Evolutionary conservation across 495 filamentous ascomycete species (phyloP), one percentile per base, ranked within the genome.

Genomic region (Neurospora africana): DNA sequence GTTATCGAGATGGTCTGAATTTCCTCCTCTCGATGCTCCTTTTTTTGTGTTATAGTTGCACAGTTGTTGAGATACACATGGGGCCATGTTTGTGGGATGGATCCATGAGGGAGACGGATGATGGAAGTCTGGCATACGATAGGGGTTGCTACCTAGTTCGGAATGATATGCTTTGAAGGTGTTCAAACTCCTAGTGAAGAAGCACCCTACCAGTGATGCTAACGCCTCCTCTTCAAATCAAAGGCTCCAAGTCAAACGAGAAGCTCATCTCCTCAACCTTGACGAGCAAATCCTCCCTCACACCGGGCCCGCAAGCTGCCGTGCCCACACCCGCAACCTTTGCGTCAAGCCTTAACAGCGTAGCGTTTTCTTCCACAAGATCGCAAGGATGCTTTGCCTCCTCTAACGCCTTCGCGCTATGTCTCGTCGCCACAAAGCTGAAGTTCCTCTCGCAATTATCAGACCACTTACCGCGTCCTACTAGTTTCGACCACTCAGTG

Each of bases 261-360:
- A 80, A 80, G 36, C 47, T 73, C 71, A 78, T 72, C 38, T 78
- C 75, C 72, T 76, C 75, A 23, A 79, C 77, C 21, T 71, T 72
- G 39, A 76, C 78, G 40, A 76, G 39, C 72, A 79, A 70, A 69
- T 88, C 80, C 23, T 89, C 84, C 77, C 85, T 78, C 1, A 86
- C 87, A 30, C 81, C 81, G 0, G 88, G 89, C n/a, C 88, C 88
- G 78, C 88, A 90, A 21, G 85, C 85, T 23, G 83, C 88, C n/a
- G 83, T 90, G 3, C 88, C 88, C 0, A 91, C 79, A 0, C 88
- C 88, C 70, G 84, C 83, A 70, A 86, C 84, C 39, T 77, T 81
- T 8, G 81, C 84, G 83, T 90, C 89, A 5, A 91, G 78, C 71
- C 89, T 81, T 72, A 92, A 61, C 61, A 88, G 78, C 33, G 89